Conservation (phyloP, 306 rosid species). For the Adenanthera pavonina region DNA sequence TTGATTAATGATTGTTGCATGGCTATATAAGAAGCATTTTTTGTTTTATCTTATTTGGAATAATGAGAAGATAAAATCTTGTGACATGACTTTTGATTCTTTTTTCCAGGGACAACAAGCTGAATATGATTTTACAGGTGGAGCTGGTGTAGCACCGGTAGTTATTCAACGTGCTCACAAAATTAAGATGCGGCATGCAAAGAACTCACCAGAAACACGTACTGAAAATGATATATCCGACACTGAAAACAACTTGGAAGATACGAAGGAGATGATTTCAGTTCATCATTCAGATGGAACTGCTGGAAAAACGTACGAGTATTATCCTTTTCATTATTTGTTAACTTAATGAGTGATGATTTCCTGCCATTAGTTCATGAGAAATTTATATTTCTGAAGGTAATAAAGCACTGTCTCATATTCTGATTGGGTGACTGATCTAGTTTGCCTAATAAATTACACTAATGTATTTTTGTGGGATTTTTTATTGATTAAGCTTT, state of each 20-base stretch:
- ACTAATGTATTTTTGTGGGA: neutral
- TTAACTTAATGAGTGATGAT: neutral
- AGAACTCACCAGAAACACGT: neutral
- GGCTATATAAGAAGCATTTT: neutral
- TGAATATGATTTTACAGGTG: neutral
- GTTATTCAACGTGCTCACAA: neutral
- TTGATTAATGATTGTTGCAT: neutral
- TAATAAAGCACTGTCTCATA: neutral
- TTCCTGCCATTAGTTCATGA: neutral
- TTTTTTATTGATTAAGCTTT: neutral
- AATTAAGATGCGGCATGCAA: neutral
- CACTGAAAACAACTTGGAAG: neutral
- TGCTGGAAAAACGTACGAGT: neutral
- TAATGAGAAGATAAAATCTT: neutral
- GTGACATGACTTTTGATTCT: neutral
- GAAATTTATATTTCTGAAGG: neutral
- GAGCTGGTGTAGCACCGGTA: neutral
- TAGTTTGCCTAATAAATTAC: neutral
- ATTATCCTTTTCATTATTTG: neutral
- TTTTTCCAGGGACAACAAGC: neutral
- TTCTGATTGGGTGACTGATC: neutral
- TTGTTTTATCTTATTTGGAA: neutral
- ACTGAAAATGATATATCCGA: neutral
- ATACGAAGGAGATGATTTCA: neutral
- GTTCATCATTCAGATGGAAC: neutral